These are phyloP conservation scores for Backusella australiensis DNA, from an alignment of 192 early-diverging fungal species.

Conservation along the genomic window DNA sequence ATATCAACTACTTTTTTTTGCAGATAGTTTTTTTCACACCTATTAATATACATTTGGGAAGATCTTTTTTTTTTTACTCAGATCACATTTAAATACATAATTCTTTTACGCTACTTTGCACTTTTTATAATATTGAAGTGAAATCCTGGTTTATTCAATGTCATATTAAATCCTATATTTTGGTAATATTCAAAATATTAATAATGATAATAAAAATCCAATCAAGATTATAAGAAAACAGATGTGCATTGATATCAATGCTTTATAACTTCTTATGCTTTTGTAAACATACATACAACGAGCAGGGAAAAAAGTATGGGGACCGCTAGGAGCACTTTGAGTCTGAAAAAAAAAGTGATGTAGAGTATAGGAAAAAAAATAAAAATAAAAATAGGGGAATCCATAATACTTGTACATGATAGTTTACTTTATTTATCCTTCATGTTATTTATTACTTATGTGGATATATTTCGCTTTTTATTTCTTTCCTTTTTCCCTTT, in stretches of 20 bases:
- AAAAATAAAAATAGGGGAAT: neutral
- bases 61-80: neutral
- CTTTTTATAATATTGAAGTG: neutral
- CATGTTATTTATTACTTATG: conserved; percentile 11
- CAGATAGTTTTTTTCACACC: neutral
- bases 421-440: conserved; percentile 3
- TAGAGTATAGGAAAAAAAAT: neutral
- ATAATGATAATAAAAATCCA: neutral
- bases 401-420: conserved; percentile 5
- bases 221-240: neutral
- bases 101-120: neutral
- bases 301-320: neutral
- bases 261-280: neutral
- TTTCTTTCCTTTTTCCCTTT: neutral
- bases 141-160: neutral
- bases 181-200: neutral
- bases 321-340: neutral
- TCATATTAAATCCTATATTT: neutral
- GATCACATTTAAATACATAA: neutral
- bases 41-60: conserved; percentile 2
- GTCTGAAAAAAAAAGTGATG: neutral
- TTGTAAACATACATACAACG: conserved; percentile 3
- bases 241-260: neutral
- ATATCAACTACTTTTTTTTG: neutral
- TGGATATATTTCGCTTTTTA: neutral